These are phyloP conservation scores for Penicillium taxi DNA, from an alignment of 495 filamentous ascomycete genomes.

Conservation along the genomic window DNA sequence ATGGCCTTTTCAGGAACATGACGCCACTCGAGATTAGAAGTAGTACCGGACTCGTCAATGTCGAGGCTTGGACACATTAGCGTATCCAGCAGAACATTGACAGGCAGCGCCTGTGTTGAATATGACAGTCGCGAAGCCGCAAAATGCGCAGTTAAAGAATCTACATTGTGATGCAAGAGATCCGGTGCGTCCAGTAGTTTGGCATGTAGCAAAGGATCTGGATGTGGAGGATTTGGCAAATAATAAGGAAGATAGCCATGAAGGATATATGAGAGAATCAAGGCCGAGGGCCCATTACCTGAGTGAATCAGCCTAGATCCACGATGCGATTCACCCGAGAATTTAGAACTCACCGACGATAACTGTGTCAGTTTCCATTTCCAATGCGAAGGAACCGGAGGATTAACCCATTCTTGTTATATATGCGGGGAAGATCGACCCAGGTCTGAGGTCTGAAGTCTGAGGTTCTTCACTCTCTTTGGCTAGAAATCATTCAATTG, in stretches of 20 bases:
- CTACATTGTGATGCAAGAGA: conserved; percentile 40
- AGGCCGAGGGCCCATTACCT: conserved; percentile 60
- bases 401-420: conserved; percentile 29
- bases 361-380: conserved; percentile 42
- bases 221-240: conserved; percentile 44
- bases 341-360: conserved; percentile 34
- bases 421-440: conserved; percentile 13
- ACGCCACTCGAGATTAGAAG: conserved; percentile 51
- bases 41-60: conserved; percentile 41
- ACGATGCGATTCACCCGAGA: not conserved
- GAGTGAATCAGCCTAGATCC: conserved; percentile 2
- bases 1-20: conserved; percentile 44
- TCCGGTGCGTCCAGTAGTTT: conserved; percentile 41
- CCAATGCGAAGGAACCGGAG: no score
- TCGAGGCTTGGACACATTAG: conserved; percentile 58
- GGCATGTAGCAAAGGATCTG: conserved; percentile 51
- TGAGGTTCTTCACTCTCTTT: no score
- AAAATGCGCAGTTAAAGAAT: conserved; percentile 52
- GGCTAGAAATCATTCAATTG: no score
- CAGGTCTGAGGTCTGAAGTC: no score
- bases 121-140: conserved; percentile 53
- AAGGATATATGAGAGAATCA: conserved; percentile 60
- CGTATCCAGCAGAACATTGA: conserved; percentile 59
- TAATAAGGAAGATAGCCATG: conserved; percentile 60
- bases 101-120: conserved; percentile 56